Conservation (phyloP, 306 rosid species). For the Alnus rubra region DNA sequence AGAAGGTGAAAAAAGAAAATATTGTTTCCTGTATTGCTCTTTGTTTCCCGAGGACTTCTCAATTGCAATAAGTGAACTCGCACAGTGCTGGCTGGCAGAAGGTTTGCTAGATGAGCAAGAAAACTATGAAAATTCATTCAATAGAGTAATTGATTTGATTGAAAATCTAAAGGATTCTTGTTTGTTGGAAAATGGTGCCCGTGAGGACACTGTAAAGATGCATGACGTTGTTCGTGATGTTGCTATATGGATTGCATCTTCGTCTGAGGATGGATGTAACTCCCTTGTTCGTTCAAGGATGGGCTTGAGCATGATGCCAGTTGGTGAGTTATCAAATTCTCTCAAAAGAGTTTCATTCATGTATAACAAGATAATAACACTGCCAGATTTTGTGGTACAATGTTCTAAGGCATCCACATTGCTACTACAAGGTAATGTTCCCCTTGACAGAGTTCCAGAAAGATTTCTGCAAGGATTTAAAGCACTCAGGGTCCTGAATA, state of each 20-base stretch:
- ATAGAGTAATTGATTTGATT: conserved; percentile 20
- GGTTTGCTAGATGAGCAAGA: conserved; percentile 10
- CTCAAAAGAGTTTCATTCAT: conserved; percentile 20
- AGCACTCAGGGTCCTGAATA: conserved; percentile 13
- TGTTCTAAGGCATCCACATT: neutral
- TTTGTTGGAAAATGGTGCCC: conserved; percentile 23
- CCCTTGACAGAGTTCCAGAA: neutral
- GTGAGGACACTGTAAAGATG: conserved; percentile 8
- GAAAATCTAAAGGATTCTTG: conserved; percentile 28
- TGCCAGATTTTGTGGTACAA: neutral
- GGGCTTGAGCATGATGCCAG: neutral
- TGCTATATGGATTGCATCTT: neutral
- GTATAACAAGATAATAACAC: neutral
- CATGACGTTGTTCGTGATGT: conserved; percentile 24
- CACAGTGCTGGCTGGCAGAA: conserved; percentile 7
- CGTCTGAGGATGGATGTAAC: neutral
- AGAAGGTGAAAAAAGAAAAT: neutral
- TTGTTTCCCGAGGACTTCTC: conserved; percentile 17
- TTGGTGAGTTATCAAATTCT: neutral
- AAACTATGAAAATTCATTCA: neutral
- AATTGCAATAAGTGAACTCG: conserved; percentile 17
- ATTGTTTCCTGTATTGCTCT: conserved; percentile 28
- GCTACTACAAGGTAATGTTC: conserved; percentile 12
- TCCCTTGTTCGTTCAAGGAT: neutral
- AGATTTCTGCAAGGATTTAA: conserved; percentile 1